phyloP scores from a whole-genome alignment of 331 rosid species.

The Acacia concinna region DNA sequence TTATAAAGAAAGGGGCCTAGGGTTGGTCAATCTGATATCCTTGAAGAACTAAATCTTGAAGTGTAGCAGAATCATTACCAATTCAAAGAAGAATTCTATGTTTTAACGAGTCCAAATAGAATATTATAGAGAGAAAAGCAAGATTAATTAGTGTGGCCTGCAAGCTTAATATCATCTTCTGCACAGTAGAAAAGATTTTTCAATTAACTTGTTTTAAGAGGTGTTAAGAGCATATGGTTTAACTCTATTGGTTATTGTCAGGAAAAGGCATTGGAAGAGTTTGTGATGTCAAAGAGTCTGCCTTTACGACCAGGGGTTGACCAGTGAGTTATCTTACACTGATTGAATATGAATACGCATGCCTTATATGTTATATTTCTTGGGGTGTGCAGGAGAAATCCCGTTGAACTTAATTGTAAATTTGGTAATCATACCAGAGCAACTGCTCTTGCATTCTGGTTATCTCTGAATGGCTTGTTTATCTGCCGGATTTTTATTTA shows the following conservation, averaged over 20 bases:
- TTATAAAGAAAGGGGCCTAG: not conserved
- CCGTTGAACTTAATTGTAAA: slow-evolving; percentile 20
- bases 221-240: slow-evolving; percentile 12
- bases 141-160: not conserved
- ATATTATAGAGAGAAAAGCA: not conserved
- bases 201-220: slow-evolving; percentile 7
- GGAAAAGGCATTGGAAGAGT: slow-evolving; percentile 70
- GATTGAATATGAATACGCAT: slow-evolving; percentile 22
- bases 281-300: slow-evolving; percentile 63
- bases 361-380: not conserved
- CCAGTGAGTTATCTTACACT: slow-evolving; percentile 63
- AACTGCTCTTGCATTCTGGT: slow-evolving; percentile 7
- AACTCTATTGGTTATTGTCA: slow-evolving; percentile 45
- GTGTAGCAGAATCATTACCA: not conserved
- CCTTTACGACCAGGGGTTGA: slow-evolving; percentile 86
- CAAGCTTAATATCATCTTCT: slow-evolving; percentile 15
- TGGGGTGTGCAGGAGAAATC: not conserved
- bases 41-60: not conserved
- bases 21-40: not conserved
- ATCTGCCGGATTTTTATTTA: slow-evolving; percentile 1
- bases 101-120: not conserved
- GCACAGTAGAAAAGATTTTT: slow-evolving; percentile 17
- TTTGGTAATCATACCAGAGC: not conserved
- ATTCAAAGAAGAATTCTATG: not conserved
- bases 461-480: not conserved